Evolutionary conservation across 2,329 filamentous ascomycete genomes (phyloP).

Genomic region (Fragosphaeria purpurea): DNA sequence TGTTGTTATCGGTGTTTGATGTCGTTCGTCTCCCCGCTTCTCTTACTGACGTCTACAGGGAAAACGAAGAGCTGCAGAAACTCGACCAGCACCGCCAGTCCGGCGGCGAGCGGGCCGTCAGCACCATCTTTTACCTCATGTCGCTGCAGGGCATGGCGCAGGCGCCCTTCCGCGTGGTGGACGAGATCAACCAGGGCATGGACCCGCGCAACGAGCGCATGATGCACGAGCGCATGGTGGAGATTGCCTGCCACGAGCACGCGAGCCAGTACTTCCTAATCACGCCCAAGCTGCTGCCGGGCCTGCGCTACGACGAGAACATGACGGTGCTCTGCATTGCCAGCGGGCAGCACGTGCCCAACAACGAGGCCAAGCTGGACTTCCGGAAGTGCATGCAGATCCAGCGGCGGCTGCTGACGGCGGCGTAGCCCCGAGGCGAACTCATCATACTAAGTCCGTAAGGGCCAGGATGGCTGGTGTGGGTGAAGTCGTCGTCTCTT

Average conservation of each 20-base stretch:
- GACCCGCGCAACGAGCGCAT: slow-evolving; percentile 96
- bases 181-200: slow-evolving; percentile 99
- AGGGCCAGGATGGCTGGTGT: no score
- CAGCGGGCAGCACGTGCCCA: slow-evolving; percentile 66
- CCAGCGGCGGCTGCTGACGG: slow-evolving; percentile 9
- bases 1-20: no score
- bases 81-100: slow-evolving; percentile 91
- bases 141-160: slow-evolving; percentile 87
- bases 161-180: slow-evolving; percentile 93
- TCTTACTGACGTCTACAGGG: slow-evolving; percentile 31
- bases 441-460: no score
- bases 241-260: slow-evolving; percentile 82
- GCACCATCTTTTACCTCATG: slow-evolving; percentile 98
- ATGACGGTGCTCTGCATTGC: slow-evolving; percentile 95
- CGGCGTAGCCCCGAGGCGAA: neutral
- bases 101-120: slow-evolving; percentile 89
- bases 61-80: slow-evolving; percentile 72
- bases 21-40: neutral
- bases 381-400: slow-evolving; percentile 23
- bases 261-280: slow-evolving; percentile 90
- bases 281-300: slow-evolving; percentile 85
- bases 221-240: slow-evolving; percentile 96
- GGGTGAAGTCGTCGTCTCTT: no score
- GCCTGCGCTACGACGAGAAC: slow-evolving; percentile 73
- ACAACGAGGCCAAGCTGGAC: slow-evolving; percentile 40